Base-by-base conservation (phyloP, 1,139 yeast species). In the Yamadazyma triangularis region DNA sequence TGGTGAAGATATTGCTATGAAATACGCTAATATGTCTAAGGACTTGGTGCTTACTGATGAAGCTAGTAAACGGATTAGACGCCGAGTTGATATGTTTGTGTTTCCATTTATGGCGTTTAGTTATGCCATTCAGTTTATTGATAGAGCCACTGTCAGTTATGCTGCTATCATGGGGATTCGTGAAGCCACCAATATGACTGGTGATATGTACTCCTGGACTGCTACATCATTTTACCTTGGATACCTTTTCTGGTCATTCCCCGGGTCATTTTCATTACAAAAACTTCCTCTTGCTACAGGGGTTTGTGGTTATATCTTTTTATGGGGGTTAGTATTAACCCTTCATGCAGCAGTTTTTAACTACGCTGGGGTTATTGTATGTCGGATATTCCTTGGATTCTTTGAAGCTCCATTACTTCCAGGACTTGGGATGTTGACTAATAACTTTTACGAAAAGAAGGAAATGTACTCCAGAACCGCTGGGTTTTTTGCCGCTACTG, bases 221-320 rank as follows among this genome's bases (percentile, higher is more conserved):
- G 72, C 77, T n/a, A 76, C 85, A 1, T 64, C 75, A 19, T 77
- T 79, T 48, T 70, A 70, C 40, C 57, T 70, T 35, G 76, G 75
- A 8, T 71, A 70, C 40, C 42, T 72, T 35, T 53, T 71, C 24
- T 73, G 72, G 44, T 75, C 76, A 28, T 60, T 70, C 38, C 80
- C 82, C 23, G 74, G 71, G 13, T 64, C 70, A 34, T 67, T 60
- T 43, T 47, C 75, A 15, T 53, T 77, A 26, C 77, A 77, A 48
- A 63, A 60, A 37, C 64, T 60, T 32, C 81, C 81, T 2, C 58
- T 77, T 13, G 75, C 75, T 1, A 76, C 72, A 44, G 61, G 64
- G 24, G 56, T 73, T 18, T 65, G 73, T 8, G 36, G 48, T 4
- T 62, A 63, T 44, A 58, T 77, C 27, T 47, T 69, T 8, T 38